Percentiles rank a stretch among this genome's conserved stretches.
phyloP scores from a whole-genome alignment of 352 stramenopile genomes.

The Phytopythium kandeliae region DNA sequence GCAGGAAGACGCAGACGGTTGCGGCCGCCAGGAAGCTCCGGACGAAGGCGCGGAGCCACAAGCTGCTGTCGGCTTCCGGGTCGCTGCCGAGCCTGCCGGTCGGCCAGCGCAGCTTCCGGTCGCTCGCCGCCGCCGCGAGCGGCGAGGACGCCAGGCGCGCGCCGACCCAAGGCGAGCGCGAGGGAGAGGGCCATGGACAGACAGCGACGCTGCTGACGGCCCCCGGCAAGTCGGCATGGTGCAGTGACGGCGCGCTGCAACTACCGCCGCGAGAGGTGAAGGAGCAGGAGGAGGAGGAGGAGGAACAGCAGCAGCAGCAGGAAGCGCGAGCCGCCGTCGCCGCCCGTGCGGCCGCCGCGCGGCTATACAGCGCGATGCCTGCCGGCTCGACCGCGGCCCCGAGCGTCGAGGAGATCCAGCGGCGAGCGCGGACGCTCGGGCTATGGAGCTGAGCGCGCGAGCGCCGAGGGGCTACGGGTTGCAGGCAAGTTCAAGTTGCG shows the following conservation, averaged over 20 bases:
- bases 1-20: conserved; percentile 2
- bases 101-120: not conserved
- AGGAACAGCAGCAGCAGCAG: conserved; percentile 4
- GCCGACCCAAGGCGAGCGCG: not conserved
- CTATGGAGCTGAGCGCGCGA: conserved; percentile 25
- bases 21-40: conserved; percentile 4
- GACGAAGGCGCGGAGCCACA: not conserved
- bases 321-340: conserved; percentile 16
- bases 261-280: too few species aligned
- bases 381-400: conserved; percentile 1
- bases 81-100: conserved; percentile 5
- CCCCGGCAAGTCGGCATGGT: conserved; percentile 5
- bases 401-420: conserved; percentile 30
- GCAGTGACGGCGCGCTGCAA: not conserved
- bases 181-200: conserved; percentile 1
- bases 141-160: not conserved
- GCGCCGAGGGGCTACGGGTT: too few species aligned
- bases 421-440: conserved; percentile 31
- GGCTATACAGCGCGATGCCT: conserved; percentile 20
- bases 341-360: conserved; percentile 20
- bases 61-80: not conserved
- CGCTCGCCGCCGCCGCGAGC: too few species aligned
- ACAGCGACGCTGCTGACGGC: not conserved
- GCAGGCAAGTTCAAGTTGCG: not conserved
- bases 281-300: not conserved